These are phyloP conservation scores for Aristolochia fimbriata DNA, from an alignment of 164 flowering plant species.

Conservation along the genomic window DNA sequence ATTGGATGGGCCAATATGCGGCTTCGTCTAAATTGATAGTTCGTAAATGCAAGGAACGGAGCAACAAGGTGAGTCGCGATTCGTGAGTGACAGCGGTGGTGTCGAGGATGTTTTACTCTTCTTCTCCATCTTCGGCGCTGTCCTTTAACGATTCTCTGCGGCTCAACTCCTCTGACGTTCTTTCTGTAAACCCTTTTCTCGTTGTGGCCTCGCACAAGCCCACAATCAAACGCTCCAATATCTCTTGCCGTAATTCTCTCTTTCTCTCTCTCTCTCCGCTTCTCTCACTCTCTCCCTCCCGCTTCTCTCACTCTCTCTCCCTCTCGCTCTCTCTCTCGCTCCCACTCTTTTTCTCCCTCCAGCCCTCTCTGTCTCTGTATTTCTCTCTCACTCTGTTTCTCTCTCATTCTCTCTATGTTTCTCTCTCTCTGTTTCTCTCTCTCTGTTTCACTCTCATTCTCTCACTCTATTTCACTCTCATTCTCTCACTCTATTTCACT, in stretches of 20 bases:
- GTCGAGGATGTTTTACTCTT: no score
- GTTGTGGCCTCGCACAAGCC: no score
- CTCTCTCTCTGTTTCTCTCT: background rate
- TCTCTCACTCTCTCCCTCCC: background rate
- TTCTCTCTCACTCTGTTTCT: background rate
- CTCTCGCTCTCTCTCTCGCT: background rate
- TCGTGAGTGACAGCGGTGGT: no score
- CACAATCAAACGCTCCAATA: background rate
- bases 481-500: background rate
- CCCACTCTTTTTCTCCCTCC: background rate
- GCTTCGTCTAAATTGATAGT: no score
- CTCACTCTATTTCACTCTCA: background rate
- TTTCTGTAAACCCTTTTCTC: no score
- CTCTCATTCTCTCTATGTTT: conserved; percentile 3
- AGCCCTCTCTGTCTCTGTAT: background rate
- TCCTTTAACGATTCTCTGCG: no score
- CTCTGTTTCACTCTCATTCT: background rate
- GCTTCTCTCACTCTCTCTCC: background rate
- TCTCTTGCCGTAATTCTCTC: background rate
- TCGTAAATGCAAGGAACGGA: no score
- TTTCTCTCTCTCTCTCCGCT: background rate
- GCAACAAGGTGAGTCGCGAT: no score
- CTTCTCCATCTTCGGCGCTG: no score
- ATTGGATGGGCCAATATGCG: no score
- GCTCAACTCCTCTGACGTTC: no score